Evolutionary conservation across 2,329 filamentous ascomycete genomes (phyloP).

Genomic region (Clarireedia homoeocarpa): DNA sequence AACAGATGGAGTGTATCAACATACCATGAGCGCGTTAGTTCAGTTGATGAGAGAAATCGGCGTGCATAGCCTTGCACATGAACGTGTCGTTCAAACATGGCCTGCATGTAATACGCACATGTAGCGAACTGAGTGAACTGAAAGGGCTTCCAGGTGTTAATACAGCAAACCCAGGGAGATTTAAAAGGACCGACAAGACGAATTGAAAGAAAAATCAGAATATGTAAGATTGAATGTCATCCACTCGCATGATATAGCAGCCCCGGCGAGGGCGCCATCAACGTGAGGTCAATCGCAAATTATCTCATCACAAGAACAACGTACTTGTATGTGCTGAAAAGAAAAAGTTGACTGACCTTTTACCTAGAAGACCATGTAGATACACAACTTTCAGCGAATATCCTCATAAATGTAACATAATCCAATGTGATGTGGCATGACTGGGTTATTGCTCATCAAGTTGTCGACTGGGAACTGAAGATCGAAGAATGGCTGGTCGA

Average conservation of each 20-base stretch:
- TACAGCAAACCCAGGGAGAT: neutral
- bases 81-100: neutral
- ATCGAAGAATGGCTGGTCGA: neutral
- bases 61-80: neutral
- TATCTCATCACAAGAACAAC: conserved; percentile 71
- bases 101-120: too few relatives aligned
- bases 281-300: conserved; percentile 95
- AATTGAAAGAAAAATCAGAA: conserved; percentile 58
- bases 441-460: neutral
- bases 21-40: neutral
- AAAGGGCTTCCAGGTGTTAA: conserved; percentile 1
- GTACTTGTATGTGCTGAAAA: conserved; percentile 15
- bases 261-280: conserved; percentile 89
- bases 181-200: neutral
- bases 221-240: conserved; percentile 99
- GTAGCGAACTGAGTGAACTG: too few relatives aligned
- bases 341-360: neutral
- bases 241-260: conserved; percentile 65
- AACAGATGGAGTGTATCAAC: neutral
- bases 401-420: too few relatives aligned
- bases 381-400: too few relatives aligned
- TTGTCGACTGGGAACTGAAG: neutral
- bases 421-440: neutral
- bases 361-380: neutral
- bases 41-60: neutral